Evolutionary conservation across 352 stramenopile species (phyloP).

Genomic region (Pythium pyrilobum): DNA sequence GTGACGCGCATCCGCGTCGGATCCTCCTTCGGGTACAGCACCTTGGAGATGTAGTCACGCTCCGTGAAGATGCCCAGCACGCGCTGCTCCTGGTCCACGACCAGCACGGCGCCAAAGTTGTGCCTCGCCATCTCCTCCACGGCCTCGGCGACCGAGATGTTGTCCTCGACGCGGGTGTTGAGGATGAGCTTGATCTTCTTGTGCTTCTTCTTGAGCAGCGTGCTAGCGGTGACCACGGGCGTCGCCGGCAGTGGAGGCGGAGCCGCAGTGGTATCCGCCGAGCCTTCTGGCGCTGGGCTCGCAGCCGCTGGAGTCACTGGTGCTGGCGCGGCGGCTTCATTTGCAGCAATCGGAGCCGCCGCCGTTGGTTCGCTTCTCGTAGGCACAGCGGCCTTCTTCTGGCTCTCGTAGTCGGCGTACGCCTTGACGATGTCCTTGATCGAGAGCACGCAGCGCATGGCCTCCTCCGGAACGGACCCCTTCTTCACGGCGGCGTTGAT

Average conservation of each 20-base stretch:
- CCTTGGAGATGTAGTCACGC: conserved; percentile 79
- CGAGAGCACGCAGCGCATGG: conserved; percentile 81
- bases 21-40: conserved; percentile 67
- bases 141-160: conserved; percentile 63
- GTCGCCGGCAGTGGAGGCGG: background rate
- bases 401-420: conserved; percentile 57
- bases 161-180: conserved; percentile 78
- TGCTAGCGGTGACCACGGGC: conserved; percentile 49
- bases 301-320: background rate
- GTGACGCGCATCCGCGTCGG: conserved; percentile 42
- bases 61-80: conserved; percentile 84
- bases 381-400: conserved; percentile 43
- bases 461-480: conserved; percentile 69
- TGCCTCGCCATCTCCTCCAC: conserved; percentile 72
- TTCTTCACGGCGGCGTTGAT: conserved; percentile 67
- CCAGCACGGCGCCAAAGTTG: conserved; percentile 76
- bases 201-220: conserved; percentile 80
- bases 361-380: background rate
- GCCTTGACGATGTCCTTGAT: conserved; percentile 84
- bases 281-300: background rate
- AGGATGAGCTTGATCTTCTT: conserved; percentile 77
- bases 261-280: background rate
- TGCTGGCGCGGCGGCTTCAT: background rate
- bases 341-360: background rate
- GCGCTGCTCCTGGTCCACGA: conserved; percentile 81